A percentile compares a stretch with the other conserved stretches of the same genome.
phyloP scores from a whole-genome alignment of 495 filamentous ascomycete genomes.

The Amorphotheca resinae region DNA sequence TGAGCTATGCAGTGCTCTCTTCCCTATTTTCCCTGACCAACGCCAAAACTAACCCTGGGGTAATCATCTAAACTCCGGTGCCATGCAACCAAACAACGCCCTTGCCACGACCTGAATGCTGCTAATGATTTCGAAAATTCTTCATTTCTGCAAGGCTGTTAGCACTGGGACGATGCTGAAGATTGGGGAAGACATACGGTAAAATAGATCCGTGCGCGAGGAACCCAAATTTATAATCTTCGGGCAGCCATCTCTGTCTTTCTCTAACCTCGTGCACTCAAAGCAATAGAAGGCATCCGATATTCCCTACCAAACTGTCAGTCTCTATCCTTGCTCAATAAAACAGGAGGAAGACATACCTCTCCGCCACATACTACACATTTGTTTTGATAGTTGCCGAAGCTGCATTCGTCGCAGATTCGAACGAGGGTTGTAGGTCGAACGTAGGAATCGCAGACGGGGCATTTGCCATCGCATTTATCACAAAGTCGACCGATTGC shows the following conservation, averaged over 20 bases:
- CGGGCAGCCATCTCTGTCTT: constrained; percentile 93
- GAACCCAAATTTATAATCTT: constrained; percentile 99
- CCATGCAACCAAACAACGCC: background rate
- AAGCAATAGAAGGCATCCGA: constrained; percentile 99
- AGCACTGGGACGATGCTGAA: background rate
- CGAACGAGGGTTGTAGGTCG: constrained; percentile 92
- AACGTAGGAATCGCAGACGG: constrained; percentile 97
- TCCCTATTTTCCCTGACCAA: too few species aligned
- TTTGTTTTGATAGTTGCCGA: constrained; percentile 99
- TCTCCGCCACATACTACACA: constrained; percentile 98
- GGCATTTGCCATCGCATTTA: constrained; percentile 99
- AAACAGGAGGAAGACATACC: constrained; percentile 19
- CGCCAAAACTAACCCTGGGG: too few species aligned
- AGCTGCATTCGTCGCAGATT: constrained; percentile 98
- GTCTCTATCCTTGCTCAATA: background rate
- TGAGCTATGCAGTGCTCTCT: too few species aligned
- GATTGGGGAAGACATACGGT: constrained; percentile 35
- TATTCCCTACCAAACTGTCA: constrained; percentile 49
- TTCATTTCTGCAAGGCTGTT: constrained; percentile 12
- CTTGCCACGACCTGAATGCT: background rate
- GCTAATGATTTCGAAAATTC: constrained; percentile 54
- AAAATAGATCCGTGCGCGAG: constrained; percentile 89
- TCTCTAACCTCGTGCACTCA: constrained; percentile 93
- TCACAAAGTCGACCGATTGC: constrained; percentile 98
- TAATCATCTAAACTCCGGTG: constrained; percentile 1